phyloP scores from a whole-genome alignment of 352 stramenopile genomes.

The Phytopythium chamaehyphon region DNA sequence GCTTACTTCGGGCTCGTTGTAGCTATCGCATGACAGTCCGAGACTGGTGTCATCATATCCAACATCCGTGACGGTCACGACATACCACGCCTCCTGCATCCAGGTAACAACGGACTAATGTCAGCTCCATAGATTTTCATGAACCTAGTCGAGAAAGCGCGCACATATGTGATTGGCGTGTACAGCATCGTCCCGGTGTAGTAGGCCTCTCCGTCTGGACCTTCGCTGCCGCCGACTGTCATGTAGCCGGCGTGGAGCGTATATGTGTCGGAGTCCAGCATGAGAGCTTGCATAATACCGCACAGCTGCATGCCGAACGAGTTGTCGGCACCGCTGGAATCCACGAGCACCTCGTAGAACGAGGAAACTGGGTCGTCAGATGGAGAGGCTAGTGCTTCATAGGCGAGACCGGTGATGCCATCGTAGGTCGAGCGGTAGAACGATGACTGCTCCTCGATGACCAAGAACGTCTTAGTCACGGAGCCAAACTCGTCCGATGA shows the following conservation, averaged over 20 bases:
- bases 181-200: constrained; percentile 75
- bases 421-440: constrained; percentile 78
- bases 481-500: constrained; percentile 45
- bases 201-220: constrained; percentile 46
- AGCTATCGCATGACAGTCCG: constrained; percentile 52
- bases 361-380: constrained; percentile 34
- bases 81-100: constrained; percentile 74
- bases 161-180: constrained; percentile 59
- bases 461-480: constrained; percentile 64
- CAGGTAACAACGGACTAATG: not conserved
- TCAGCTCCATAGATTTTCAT: too few species aligned
- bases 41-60: constrained; percentile 60
- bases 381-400: constrained; percentile 45
- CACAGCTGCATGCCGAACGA: constrained; percentile 75
- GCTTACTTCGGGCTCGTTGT: constrained; percentile 57
- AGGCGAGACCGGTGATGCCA: constrained; percentile 75
- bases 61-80: constrained; percentile 72
- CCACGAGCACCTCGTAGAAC: constrained; percentile 54
- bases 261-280: constrained; percentile 30
- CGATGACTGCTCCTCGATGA: constrained; percentile 68
- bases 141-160: too few species aligned
- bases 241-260: constrained; percentile 59
- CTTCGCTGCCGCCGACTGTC: constrained; percentile 59
- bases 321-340: constrained; percentile 33
- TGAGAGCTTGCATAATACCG: constrained; percentile 70